A percentile compares a stretch with the other conserved stretches of the same genome.
Conservation (phyloP, 1,284 basidiomycete genomes). For the Moniliella sp. region DNA sequence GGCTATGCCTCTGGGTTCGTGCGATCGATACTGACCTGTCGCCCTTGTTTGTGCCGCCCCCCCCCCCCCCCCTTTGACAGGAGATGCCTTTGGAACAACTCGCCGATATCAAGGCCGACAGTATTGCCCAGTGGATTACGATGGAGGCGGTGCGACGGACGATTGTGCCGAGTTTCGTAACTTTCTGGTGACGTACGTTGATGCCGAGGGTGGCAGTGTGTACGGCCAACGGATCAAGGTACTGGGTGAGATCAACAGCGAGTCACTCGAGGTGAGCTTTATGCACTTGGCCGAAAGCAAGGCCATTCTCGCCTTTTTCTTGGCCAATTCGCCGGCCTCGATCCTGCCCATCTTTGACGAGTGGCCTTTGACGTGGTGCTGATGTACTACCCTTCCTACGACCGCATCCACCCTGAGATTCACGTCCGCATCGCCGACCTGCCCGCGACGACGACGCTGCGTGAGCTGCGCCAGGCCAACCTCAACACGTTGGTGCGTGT, state of each 20-base stretch:
- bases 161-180: conserved; percentile 75
- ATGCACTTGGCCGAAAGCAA: conserved; percentile 71
- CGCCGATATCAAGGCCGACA: conserved; percentile 87
- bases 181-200: conserved; percentile 85
- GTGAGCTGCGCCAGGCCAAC: conserved; percentile 74
- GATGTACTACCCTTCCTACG: conserved; percentile 83
- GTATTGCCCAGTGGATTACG: conserved; percentile 88
- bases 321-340: conserved; percentile 74
- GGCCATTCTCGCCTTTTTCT: conserved; percentile 84
- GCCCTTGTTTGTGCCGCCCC: not conserved
- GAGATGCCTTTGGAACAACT: conserved; percentile 86
- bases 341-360: conserved; percentile 85
- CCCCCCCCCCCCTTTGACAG: conserved; percentile 35
- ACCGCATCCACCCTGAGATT: conserved; percentile 88
- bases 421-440: conserved; percentile 90
- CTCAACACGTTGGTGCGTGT: conserved; percentile 88
- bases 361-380: conserved; percentile 82
- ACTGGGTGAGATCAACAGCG: conserved; percentile 88
- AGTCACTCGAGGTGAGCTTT: conserved; percentile 90
- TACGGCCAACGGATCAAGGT: conserved; percentile 82
- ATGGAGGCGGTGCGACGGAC: conserved; percentile 70
- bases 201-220: conserved; percentile 70
- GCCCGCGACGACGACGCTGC: conserved; percentile 65
- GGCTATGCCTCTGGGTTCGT: conserved; percentile 15
- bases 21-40: too few relatives aligned